A percentile compares a stretch with the other conserved stretches of the same genome.
phyloP scores from a whole-genome alignment of 139 green algal genomes.

The Auxenochlorella pyrenoidosa region DNA sequence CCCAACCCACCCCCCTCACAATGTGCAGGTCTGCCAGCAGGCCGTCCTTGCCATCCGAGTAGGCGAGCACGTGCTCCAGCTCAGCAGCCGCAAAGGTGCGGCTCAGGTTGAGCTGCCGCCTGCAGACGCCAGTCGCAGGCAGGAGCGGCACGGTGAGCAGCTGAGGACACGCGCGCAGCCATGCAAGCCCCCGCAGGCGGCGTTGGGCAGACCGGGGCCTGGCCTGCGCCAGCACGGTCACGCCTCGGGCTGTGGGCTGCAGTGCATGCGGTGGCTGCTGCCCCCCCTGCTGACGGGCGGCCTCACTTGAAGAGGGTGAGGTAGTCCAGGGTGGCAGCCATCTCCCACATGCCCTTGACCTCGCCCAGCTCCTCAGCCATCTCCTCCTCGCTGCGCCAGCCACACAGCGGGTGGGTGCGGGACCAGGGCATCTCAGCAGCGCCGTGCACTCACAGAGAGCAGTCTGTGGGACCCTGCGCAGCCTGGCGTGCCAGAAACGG shows the following conservation, averaged over 20 bases:
- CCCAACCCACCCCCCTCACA: slow-evolving; percentile 2
- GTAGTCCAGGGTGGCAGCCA: slow-evolving; percentile 56
- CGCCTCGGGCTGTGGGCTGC: too few relatives aligned
- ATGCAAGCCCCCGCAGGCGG: not conserved
- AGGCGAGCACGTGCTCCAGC: slow-evolving; percentile 52
- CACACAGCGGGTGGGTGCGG: not conserved
- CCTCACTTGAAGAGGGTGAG: slow-evolving; percentile 40
- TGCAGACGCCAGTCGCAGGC: not conserved
- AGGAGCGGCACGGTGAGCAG: not conserved
- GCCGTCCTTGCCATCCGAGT: slow-evolving; percentile 34
- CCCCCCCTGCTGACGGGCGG: not conserved
- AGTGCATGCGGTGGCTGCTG: not conserved
- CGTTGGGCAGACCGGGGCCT: too few relatives aligned
- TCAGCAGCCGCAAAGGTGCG: slow-evolving; percentile 36
- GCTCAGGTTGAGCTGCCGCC: slow-evolving; percentile 41
- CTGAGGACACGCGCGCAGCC: not conserved
- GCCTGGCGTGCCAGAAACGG: too few relatives aligned
- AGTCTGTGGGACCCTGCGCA: too few relatives aligned
- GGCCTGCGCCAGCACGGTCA: too few relatives aligned
- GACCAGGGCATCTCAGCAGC: not conserved
- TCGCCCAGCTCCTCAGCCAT: slow-evolving; percentile 15
- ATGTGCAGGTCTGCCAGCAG: slow-evolving; percentile 56
- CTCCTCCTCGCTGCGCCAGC: slow-evolving; percentile 11
- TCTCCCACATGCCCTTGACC: slow-evolving; percentile 53
- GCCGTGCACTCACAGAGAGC: too few relatives aligned